Evolutionary conservation across 2,329 filamentous ascomycete genomes (phyloP), one percentile per base, ranked within the genome.

Genomic region (Reticulascus tulasneorum): DNA sequence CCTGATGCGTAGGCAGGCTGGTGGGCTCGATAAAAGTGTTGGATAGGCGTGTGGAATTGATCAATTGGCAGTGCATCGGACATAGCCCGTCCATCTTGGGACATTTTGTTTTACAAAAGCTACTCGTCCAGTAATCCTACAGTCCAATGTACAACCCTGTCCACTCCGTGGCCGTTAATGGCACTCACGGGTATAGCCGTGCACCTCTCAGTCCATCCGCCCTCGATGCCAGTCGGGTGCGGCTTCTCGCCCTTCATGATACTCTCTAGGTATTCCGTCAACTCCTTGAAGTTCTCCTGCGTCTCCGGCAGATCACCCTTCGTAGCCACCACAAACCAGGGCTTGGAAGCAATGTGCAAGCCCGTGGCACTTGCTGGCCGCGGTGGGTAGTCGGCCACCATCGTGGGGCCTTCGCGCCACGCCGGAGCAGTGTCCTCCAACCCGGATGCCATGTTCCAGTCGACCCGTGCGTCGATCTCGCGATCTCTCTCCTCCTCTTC

Each of bases 321-420:
- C 15, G 90, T 96, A 2, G 87, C 91, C 27, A 96, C 81, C 6
- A 96, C 90, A 52, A 94, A 93, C 93, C 93, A 98, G 1, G 93
- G 90, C 65, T 98, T 98, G 22, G 77, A 78, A n/a, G 86, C 85
- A 47, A 97, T 94, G 25, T 84, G 79, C n/a, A 86, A 56, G n/a
- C 60, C 69, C 4, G 60, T 56, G 26, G 52, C 45, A 45, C 32
- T 45, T 10, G 44, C 45, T 6, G 52, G 47, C 2, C 47, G 37
- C n/a, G 46, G 34, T 5, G 50, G 47, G 9, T 51, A 52, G 25
- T 56, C 60, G 15, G 56, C 55, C 19, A 35, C 27, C 25, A 58
- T 54, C 46, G 59, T 58, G 34, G 23, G 27, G 11, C 23, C 21
- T 19, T 33, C 25, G 23, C 15, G 31, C 20, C 23, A 21, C 12